Percentiles rank a stretch among this genome's conserved stretches.
Conservation (phyloP, 2,329 filamentous ascomycete genomes). For the Helotiales sp. region DNA sequence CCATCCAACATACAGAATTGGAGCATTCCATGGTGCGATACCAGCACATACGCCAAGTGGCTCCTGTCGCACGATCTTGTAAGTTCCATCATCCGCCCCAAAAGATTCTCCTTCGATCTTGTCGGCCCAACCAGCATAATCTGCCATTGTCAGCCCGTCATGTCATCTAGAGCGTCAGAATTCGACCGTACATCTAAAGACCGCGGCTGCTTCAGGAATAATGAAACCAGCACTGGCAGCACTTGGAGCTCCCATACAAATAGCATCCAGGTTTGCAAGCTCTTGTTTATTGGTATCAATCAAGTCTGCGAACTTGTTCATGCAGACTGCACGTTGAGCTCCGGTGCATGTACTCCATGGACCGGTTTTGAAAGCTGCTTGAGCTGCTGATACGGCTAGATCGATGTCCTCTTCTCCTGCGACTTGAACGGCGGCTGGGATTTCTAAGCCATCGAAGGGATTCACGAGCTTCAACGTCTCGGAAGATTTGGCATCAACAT, state of each 20-base stretch:
- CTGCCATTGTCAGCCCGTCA: constrained; percentile 20
- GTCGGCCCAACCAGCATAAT: constrained; percentile 41
- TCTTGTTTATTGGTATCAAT: constrained; percentile 39
- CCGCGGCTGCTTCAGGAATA: constrained; percentile 33
- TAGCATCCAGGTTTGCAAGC: constrained; percentile 42
- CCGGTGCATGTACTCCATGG: constrained; percentile 36
- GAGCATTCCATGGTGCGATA: constrained; percentile 60
- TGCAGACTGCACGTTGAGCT: constrained; percentile 8
- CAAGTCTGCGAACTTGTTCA: constrained; percentile 40
- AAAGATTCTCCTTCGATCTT: constrained; percentile 40
- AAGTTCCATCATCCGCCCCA: constrained; percentile 45
- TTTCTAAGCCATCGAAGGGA: constrained; percentile 46
- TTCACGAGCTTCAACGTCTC: constrained; percentile 33
- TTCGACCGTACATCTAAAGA: constrained; percentile 25
- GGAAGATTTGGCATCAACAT: constrained; percentile 10
- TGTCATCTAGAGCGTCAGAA: background rate
- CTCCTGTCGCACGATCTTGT: constrained; percentile 38
- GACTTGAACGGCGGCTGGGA: constrained; percentile 39
- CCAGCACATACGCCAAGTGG: constrained; percentile 48
- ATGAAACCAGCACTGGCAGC: constrained; percentile 45
- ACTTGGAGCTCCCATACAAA: constrained; percentile 47
- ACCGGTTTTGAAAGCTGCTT: constrained; percentile 42
- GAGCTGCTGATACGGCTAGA: constrained; percentile 44
- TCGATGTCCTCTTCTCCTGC: constrained; percentile 40
- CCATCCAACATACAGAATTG: constrained; percentile 46